These are phyloP conservation scores for Sporothrix luriei DNA, from an alignment of 2,329 filamentous ascomycete species.

Conservation along the genomic window DNA sequence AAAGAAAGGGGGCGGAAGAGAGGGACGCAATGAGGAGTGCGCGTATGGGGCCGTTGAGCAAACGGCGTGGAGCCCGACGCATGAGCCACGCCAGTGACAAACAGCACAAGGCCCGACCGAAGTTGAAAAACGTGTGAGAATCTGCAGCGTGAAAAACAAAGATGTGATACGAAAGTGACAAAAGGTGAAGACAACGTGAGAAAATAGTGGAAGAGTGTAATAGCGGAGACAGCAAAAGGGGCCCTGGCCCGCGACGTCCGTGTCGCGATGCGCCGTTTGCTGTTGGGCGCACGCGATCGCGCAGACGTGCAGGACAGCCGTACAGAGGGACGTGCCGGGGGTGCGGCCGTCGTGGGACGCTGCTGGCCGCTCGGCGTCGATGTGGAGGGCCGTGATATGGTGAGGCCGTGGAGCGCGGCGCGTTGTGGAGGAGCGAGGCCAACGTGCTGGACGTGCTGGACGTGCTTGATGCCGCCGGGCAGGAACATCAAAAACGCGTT, in stretches of 20 bases:
- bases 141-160: background rate
- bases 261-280: constrained; percentile 21
- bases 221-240: background rate
- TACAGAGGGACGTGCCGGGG: background rate
- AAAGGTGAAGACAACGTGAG: background rate
- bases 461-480: constrained; percentile 4
- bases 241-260: constrained; percentile 5
- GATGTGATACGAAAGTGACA: background rate
- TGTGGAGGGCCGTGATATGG: constrained; percentile 2
- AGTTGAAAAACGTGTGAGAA: background rate
- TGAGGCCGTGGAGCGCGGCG: constrained; percentile 27
- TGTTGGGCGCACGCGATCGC: background rate
- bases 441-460: background rate
- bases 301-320: background rate
- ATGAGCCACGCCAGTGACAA: constrained; percentile 11
- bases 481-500: constrained; percentile 29
- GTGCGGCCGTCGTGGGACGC: background rate
- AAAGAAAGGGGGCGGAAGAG: background rate
- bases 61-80: background rate
- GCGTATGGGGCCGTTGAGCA: constrained; percentile 9
- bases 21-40: constrained; percentile 22
- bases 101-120: background rate
- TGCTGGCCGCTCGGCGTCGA: constrained; percentile 14
- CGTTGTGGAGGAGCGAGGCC: constrained; percentile 16
- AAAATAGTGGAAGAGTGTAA: background rate